These are phyloP conservation scores for Naumovozyma baii DNA, from an alignment of 805 yeast species.

Conservation along the genomic window DNA sequence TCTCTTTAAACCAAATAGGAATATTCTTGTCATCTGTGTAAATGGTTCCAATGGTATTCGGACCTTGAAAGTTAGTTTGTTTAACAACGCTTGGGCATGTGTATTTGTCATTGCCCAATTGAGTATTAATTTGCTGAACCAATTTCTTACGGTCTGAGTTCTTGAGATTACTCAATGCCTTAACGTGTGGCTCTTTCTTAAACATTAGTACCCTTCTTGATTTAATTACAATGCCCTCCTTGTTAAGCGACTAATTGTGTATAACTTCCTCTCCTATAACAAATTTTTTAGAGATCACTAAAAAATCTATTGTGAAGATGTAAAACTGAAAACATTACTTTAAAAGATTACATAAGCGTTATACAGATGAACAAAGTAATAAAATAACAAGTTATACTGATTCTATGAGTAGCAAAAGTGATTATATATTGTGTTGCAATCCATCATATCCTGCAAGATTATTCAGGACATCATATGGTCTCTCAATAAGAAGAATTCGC, in stretches of 20 bases:
- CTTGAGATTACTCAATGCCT: slow-evolving; percentile 71
- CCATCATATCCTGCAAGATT: slow-evolving; percentile 12
- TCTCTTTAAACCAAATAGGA: slow-evolving; percentile 64
- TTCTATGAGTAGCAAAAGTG: background rate
- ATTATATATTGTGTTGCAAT: slow-evolving; percentile 3
- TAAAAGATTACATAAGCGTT: background rate
- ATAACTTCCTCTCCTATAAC: too few species aligned
- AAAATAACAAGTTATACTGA: background rate
- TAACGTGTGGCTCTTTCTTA: slow-evolving; percentile 38
- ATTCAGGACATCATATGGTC: slow-evolving; percentile 7
- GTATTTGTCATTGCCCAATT: slow-evolving; percentile 14
- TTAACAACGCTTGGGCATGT: slow-evolving; percentile 35
- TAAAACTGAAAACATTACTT: background rate
- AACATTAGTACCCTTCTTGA: too few species aligned
- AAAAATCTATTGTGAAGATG: too few species aligned
- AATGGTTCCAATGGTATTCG: slow-evolving; percentile 45
- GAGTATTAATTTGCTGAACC: slow-evolving; percentile 34
- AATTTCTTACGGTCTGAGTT: slow-evolving; percentile 59
- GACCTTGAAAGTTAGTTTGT: slow-evolving; percentile 51
- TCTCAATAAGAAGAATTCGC: slow-evolving; percentile 10
- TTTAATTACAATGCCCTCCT: too few species aligned
- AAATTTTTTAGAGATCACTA: too few species aligned
- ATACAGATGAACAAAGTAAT: background rate
- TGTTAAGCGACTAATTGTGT: too few species aligned
- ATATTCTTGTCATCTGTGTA: slow-evolving; percentile 53